A percentile compares a stretch with the other conserved stretches of the same genome.
phyloP scores from a whole-genome alignment of 2,329 filamentous ascomycete species.

The Hyphodiscus sp. region DNA sequence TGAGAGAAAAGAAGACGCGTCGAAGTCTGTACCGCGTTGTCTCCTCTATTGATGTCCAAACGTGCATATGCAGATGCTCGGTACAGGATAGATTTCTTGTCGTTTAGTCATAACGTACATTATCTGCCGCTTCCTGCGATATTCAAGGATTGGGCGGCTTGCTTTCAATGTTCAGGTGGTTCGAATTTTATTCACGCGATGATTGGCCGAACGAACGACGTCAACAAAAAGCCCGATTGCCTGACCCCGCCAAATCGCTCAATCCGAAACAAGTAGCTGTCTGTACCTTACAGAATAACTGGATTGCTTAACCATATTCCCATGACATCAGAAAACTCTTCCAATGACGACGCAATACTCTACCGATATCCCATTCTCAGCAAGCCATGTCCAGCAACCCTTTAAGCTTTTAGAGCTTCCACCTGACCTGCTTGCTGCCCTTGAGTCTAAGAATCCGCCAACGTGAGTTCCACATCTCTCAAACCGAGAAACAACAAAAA shows the following conservation, averaged over 20 bases:
- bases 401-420: constrained; percentile 60
- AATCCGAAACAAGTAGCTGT: constrained; percentile 11
- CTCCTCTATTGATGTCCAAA: neutral
- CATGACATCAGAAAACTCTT: neutral
- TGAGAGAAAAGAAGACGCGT: neutral
- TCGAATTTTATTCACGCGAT: constrained; percentile 15
- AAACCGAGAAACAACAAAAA: neutral
- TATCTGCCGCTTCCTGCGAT: neutral
- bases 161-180: neutral
- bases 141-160: neutral
- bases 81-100: constrained; percentile 3
- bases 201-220: constrained; percentile 17
- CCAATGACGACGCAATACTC: constrained; percentile 27
- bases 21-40: neutral
- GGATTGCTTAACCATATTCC: neutral
- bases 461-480: constrained; percentile 36
- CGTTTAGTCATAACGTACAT: neutral
- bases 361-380: constrained; percentile 43
- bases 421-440: constrained; percentile 47
- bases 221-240: constrained; percentile 10
- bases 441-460: constrained; percentile 48
- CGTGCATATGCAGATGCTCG: constrained; percentile 10
- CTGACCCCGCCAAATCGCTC: constrained; percentile 15
- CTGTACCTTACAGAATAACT: neutral
- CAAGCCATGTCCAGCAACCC: constrained; percentile 41